Evolutionary conservation across 2,329 filamentous ascomycete species (phyloP), one percentile per base, ranked within the genome.

Genomic region (Oidium heveae): DNA sequence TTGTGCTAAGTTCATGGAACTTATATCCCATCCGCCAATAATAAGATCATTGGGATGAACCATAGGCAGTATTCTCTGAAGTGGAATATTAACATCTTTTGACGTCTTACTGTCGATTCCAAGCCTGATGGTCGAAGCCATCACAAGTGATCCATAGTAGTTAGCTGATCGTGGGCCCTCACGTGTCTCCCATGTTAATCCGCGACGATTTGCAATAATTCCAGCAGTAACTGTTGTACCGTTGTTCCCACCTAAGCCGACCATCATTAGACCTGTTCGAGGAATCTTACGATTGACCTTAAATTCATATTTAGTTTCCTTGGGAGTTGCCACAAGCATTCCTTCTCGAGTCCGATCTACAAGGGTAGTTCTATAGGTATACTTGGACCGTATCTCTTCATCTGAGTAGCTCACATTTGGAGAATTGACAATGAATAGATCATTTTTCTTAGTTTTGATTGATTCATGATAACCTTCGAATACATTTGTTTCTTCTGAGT

Each of bases 201-300:
- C 76, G 62, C 82, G 84, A 66, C 86, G 84, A 72, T 98, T 98
- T 70, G 89, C 91, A 67, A 98, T 77, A 70, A 98, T 94, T 68
- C 89, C 91, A 58, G 91, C 91, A 57, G 91, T 96, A 58, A 98
- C 86, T 56, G 91, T 98, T 61, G 86, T 86, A 61, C 91, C 91
- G 67, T 98, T 98, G 79, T 98, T 98, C 66, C 91, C 91, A 70
- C 91, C 91, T 80, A 84, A 89, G 59, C 91, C 91, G 61, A 98
- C 89, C 61, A 98, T 77, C 91, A 98, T 96, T 73, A 95, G 78
- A 66, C 91, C 91, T 61, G 86, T 78, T 75, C 89, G 94, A 70
- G 87, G 86, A 57, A 96, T 77, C 70, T 84, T 85, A 68, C 89
- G 86, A 67, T 94, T 84, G 65, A 91, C 85, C 76, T 94, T 94